Base-by-base conservation (phyloP, 176 grass and related monocot genomes). In the Carex pumila region DNA sequence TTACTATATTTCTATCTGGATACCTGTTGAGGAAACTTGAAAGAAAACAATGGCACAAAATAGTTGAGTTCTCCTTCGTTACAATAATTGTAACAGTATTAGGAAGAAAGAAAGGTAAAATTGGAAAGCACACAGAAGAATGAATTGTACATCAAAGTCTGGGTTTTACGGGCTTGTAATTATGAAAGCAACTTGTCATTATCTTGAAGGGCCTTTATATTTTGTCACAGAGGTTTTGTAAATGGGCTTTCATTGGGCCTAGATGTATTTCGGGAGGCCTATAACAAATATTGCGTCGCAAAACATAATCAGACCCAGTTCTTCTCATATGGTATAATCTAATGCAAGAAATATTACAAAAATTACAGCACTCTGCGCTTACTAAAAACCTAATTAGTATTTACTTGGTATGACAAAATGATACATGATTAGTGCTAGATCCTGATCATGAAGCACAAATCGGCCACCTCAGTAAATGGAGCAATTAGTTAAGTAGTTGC, bases 401-500 rank as follows among this genome's bases (percentile, higher is more conserved):
- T 47, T 83, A 83, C 19, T 54, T 52, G 30, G 71, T 15, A 75
- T 52, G 80, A 12, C 19, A 68, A 65, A 65, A 66, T n/a, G 36
- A 66, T 83, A 66, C 81, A 83, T 68, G 22, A 83, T 69, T 47
- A 82, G 79, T 82, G 79, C 55, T 82, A 41, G 34, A 80, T 39
- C 36, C 54, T 66, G 58, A 80, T 39, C 36, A 30, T 66, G 58
- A 52, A 65, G 37, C 55, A 61, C 43, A 19, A 79, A 58, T 34
- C 49, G 11, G 15, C 29, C 56, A 41, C 25, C 61, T 30, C 15
- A 30, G n/a, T 43, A 29, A 41, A n/a, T 18, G 3, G 10, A 83
- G 61, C 19, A 64, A 68, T 91, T 87, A 32, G 72, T 49, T 74
- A 86, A 77, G 86, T 61, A 19, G 74, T 87, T 77, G 59, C 76